A percentile compares a stretch with the other conserved stretches of the same genome.
These are phyloP conservation scores for Fraxinus ornus DNA, from an alignment of 305 asterid genomes.

Conservation along the genomic window DNA sequence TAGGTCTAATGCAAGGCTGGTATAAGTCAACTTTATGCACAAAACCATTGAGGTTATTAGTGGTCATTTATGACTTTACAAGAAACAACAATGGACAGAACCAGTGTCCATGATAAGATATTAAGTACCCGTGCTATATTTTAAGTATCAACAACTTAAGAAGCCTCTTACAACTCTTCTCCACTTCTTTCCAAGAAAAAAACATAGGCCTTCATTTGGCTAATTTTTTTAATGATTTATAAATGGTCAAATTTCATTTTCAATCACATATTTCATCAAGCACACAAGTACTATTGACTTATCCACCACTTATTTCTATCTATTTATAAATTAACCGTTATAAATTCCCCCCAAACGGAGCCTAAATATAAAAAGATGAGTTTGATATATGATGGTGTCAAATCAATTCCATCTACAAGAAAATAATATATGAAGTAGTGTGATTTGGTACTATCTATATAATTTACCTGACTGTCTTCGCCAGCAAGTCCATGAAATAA, in stretches of 20 bases:
- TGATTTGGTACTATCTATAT: not conserved
- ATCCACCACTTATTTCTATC: not conserved
- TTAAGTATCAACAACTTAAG: not conserved
- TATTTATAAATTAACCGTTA: not conserved
- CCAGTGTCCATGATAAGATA: not conserved
- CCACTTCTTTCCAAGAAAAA: not conserved
- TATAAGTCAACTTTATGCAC: not conserved
- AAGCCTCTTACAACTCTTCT: not conserved
- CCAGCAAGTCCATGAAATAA: constrained; percentile 95
- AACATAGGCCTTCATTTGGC: not conserved
- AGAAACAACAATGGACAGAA: not conserved
- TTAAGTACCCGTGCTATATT: not conserved
- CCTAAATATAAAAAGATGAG: not conserved
- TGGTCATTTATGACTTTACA: not conserved
- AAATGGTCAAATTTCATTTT: not conserved
- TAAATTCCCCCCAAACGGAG: not conserved
- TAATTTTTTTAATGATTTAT: not conserved
- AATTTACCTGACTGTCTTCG: constrained; percentile 84
- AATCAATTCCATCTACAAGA: not conserved
- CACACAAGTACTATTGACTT: not conserved
- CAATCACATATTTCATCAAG: not conserved
- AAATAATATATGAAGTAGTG: not conserved
- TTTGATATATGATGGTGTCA: not conserved
- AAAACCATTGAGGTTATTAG: not conserved
- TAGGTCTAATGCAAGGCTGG: not conserved